These are phyloP conservation scores for Zasmidium cellare DNA, from an alignment of 2,329 filamentous ascomycete species.

Conservation along the genomic window DNA sequence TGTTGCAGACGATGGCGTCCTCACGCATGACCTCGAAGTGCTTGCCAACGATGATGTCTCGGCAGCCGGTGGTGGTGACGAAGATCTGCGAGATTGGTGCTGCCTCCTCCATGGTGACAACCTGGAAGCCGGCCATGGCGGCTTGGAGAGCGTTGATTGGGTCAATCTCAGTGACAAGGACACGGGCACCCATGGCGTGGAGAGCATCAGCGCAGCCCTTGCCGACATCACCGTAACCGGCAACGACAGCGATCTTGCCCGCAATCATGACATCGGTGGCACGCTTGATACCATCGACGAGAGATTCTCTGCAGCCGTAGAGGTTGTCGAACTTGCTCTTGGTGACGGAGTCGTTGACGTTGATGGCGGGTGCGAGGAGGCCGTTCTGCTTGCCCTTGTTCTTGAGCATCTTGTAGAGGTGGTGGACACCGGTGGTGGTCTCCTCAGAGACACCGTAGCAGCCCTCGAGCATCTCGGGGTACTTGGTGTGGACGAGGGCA, in stretches of 20 bases:
- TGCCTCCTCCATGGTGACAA: constrained; percentile 97
- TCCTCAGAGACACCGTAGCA: constrained; percentile 99
- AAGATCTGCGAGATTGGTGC: constrained; percentile 90
- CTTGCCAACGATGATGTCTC: constrained; percentile 87
- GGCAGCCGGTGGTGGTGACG: constrained; percentile 98
- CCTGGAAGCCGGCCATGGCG: constrained; percentile 94
- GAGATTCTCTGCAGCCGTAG: constrained; percentile 98
- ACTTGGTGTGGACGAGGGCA: constrained; percentile 93
- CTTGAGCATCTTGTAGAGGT: constrained; percentile 96
- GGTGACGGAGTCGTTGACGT: constrained; percentile 99
- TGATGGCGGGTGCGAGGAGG: constrained; percentile 92
- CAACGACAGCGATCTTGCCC: constrained; percentile 96
- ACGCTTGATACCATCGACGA: constrained; percentile 98
- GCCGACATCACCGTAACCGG: constrained; percentile 97
- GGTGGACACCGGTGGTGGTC: constrained; percentile 99
- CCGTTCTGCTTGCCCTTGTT: constrained; percentile 66
- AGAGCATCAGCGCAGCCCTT: constrained; percentile 98
- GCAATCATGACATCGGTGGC: constrained; percentile 99
- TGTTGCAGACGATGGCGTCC: constrained; percentile 99
- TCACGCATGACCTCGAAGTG: constrained; percentile 97
- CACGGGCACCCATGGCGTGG: constrained; percentile 94
- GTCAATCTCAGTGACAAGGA: constrained; percentile 95
- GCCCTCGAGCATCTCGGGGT: constrained; percentile 96
- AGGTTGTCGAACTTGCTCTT: constrained; percentile 99
- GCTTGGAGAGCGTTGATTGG: constrained; percentile 99